A percentile compares a stretch with the other conserved stretches of the same genome.
phyloP scores from a whole-genome alignment of 2,329 filamentous ascomycete species.

The Aspergillus fischeri region DNA sequence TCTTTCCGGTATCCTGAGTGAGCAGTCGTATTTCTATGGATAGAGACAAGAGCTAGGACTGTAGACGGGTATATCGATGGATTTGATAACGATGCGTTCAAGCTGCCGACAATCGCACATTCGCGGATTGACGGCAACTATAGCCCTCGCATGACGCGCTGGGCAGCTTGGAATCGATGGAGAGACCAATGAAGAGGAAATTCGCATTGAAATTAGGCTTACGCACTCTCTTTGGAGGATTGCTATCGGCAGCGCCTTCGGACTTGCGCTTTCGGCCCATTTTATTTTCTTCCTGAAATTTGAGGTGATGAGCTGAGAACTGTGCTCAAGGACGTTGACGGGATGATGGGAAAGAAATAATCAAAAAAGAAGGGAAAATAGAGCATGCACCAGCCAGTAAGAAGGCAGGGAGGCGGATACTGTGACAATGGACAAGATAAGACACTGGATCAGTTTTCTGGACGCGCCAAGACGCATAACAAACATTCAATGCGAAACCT shows the following conservation, averaged over 20 bases:
- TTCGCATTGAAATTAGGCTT: neutral
- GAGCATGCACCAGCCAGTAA: slow-evolving; percentile 3
- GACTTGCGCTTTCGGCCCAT: slow-evolving; percentile 15
- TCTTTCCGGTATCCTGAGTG: neutral
- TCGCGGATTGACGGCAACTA: slow-evolving; percentile 5
- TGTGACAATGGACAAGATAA: neutral
- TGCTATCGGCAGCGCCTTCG: slow-evolving; percentile 2
- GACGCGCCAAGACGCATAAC: slow-evolving; percentile 9
- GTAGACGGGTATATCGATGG: slow-evolving; percentile 4
- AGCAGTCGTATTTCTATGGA: neutral
- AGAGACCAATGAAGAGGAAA: neutral
- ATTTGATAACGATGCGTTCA: slow-evolving; percentile 5
- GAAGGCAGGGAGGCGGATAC: slow-evolving; percentile 3
- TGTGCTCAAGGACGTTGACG: neutral
- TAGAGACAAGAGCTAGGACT: neutral
- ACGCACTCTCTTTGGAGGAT: neutral
- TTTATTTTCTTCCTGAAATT: neutral
- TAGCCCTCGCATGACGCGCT: slow-evolving; percentile 10
- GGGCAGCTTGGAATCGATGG: slow-evolving; percentile 3
- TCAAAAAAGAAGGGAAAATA: neutral
- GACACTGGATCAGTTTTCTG: slow-evolving; percentile 1
- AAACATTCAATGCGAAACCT: slow-evolving; percentile 1
- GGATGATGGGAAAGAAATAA: neutral
- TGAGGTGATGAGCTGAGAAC: neutral
- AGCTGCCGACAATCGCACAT: slow-evolving; percentile 4